Percentiles rank a stretch among this genome's conserved stretches.
phyloP scores from a whole-genome alignment of 2,329 filamentous ascomycete genomes.

The Aciculosporium take region DNA sequence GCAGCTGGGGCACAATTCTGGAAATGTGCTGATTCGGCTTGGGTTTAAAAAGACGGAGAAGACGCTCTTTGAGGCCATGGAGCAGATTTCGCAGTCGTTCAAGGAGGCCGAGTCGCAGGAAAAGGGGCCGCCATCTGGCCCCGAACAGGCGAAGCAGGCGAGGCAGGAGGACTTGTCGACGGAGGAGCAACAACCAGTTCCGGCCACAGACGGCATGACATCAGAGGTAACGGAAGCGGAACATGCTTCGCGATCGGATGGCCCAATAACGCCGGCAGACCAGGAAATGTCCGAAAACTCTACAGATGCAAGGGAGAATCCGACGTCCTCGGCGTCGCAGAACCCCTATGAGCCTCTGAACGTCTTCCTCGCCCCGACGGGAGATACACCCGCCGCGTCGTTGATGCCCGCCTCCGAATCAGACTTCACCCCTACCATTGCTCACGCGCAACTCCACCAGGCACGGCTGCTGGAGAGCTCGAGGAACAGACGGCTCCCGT shows the following conservation, averaged over 20 bases:
- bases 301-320: not conserved
- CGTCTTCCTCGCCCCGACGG: slow-evolving; percentile 66
- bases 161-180: not conserved
- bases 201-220: slow-evolving; percentile 12
- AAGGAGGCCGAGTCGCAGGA: slow-evolving; percentile 24
- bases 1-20: slow-evolving; percentile 75
- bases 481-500: slow-evolving; percentile 64
- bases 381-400: slow-evolving; percentile 62
- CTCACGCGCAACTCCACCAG: slow-evolving; percentile 64
- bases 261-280: slow-evolving; percentile 9
- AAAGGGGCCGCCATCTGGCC: slow-evolving; percentile 3
- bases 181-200: slow-evolving; percentile 8
- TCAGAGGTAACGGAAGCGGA: not conserved
- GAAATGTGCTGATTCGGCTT: slow-evolving; percentile 65
- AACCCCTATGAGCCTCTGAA: slow-evolving; percentile 40
- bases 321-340: slow-evolving; percentile 5
- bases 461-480: slow-evolving; percentile 44
- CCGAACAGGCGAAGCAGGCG: slow-evolving; percentile 5
- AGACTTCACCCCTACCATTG: slow-evolving; percentile 65
- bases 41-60: slow-evolving; percentile 62
- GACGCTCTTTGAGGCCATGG: slow-evolving; percentile 75
- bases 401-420: slow-evolving; percentile 50
- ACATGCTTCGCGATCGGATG: slow-evolving; percentile 2
- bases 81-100: slow-evolving; percentile 66
- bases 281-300: slow-evolving; percentile 5